Evolutionary conservation across 2,329 filamentous ascomycete species (phyloP), one percentile per base, ranked within the genome.

Genomic region (Canariomyces notabilis): DNA sequence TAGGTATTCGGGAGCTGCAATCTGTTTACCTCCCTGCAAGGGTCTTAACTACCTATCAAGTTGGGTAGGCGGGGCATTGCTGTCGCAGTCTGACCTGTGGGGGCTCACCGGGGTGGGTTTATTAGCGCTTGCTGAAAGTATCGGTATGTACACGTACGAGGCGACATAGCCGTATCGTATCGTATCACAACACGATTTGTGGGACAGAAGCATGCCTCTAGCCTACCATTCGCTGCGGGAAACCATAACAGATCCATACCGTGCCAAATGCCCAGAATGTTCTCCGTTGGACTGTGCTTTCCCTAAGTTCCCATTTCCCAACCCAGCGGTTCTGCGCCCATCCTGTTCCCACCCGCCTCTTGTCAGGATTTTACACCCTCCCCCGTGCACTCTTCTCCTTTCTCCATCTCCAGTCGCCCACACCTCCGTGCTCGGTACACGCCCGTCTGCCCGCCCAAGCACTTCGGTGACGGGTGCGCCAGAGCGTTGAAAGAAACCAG

Each of bases 361-460:
- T 29, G 14, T 23, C 22, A 33, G 19, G 23, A 44, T 51, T 51
- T 48, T 44, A 45, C 53, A 54, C 53, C 51, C 51, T 53, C 46
- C 51, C 44, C 50, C 42, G 22, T 48, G 31, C 34, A n/a, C n/a
- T n/a, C 37, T 46, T 34, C 39, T 34, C 51, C 49, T 42, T 52
- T 52, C 48, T 52, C 51, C 50, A 52, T 56, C 49, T 43, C 44
- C 46, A 53, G 49, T 46, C 47, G 50, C 55, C 48, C 56, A 58
- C 56, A 53, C 56, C 54, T 52, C 56, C 47, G 49, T 53, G 48
- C 51, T 58, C 54, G 52, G 51, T 57, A 58, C 56, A 58, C 54
- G 48, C 56, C 56, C 56, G 56, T 52, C 56, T 52, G 48, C 56
- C 56, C 56, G 56, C 54, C 56, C 54, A 49, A 51, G 43, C n/a